Conservation (phyloP, 2,329 filamentous ascomycete genomes). For the Fusarium sp. region DNA sequence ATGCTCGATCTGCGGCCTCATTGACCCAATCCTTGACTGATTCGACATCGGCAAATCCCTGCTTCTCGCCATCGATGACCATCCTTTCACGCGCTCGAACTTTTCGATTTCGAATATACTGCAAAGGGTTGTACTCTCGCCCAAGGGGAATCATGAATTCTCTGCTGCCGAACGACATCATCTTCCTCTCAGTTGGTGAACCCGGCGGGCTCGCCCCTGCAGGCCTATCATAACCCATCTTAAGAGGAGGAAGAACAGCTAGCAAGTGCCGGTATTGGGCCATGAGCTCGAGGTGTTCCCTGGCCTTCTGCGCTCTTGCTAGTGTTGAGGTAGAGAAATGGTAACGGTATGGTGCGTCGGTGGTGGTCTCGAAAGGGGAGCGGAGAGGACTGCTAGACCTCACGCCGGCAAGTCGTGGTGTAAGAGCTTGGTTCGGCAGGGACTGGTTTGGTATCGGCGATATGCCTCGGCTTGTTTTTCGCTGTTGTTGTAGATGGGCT, state of each 20-base stretch:
- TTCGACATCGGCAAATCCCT: constrained; percentile 81
- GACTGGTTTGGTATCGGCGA: constrained; percentile 68
- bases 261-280: constrained; percentile 85
- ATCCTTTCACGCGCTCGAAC: constrained; percentile 83
- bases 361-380: constrained; percentile 57
- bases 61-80: constrained; percentile 77
- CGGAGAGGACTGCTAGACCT: constrained; percentile 61
- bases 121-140: constrained; percentile 88
- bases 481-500: constrained; percentile 79
- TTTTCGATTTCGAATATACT: constrained; percentile 92
- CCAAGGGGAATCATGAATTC: constrained; percentile 62
- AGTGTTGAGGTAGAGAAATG: constrained; percentile 84
- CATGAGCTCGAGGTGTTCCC: constrained; percentile 86
- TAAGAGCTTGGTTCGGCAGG: constrained; percentile 45
- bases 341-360: constrained; percentile 66
- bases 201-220: constrained; percentile 57
- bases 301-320: constrained; percentile 85
- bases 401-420: constrained; percentile 56
- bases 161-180: constrained; percentile 41
- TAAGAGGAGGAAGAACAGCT: constrained; percentile 81
- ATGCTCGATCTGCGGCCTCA: constrained; percentile 61
- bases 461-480: constrained; percentile 70
- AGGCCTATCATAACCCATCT: constrained; percentile 54
- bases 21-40: constrained; percentile 84
- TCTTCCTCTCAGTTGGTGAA: constrained; percentile 54